These are phyloP conservation scores for Cytospora mali DNA, from an alignment of 2,329 filamentous ascomycete genomes.

Conservation along the genomic window DNA sequence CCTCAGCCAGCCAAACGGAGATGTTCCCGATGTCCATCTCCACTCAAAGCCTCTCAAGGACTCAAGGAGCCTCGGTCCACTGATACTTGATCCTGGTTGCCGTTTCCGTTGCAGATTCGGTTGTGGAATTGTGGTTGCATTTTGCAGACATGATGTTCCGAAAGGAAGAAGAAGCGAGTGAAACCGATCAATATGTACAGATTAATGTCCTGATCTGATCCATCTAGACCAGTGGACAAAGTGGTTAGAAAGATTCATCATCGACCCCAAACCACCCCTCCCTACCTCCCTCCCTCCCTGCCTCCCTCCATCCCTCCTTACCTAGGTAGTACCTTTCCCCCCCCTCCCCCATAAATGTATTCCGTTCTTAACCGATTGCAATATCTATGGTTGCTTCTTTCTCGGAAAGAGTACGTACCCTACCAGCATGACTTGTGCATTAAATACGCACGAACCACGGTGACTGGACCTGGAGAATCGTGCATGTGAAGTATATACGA, in stretches of 20 bases:
- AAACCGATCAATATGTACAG: constrained; percentile 1
- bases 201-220: too few relatives aligned
- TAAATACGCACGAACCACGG: neutral
- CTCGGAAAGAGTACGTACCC: neutral
- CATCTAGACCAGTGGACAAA: too few relatives aligned
- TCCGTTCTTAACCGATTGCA: too few relatives aligned
- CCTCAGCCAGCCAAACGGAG: neutral
- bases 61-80: neutral
- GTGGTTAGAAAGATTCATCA: neutral
- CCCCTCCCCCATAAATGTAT: too few relatives aligned
- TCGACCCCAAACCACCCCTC: neutral
- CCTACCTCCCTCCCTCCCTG: neutral
- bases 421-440: neutral
- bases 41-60: neutral
- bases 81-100: neutral
- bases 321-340: too few relatives aligned
- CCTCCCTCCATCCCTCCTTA: neutral
- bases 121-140: too few relatives aligned
- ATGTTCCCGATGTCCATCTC: neutral
- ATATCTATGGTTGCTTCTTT: neutral
- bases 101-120: neutral
- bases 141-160: neutral
- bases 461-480: neutral
- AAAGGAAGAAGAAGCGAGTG: neutral
- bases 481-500: neutral